Evolutionary conservation across 345 rosid genomes (phyloP).

Genomic region (Salix udensis): DNA sequence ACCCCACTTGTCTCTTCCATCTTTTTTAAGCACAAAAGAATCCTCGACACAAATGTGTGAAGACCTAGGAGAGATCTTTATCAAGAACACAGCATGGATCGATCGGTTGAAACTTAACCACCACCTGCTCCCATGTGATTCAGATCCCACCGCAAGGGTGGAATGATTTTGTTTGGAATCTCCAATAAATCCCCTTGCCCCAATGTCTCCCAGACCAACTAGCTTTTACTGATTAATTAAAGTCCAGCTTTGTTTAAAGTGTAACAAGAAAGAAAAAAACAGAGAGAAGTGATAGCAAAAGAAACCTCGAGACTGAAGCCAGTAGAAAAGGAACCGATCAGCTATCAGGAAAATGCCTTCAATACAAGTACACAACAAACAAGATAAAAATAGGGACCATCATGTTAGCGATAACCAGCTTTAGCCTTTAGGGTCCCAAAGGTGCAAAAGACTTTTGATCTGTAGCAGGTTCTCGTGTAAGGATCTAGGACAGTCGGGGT

Average conservation of each 20-base stretch:
- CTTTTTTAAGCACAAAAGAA: neutral
- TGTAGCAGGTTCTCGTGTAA: no score
- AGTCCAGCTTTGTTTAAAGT: neutral
- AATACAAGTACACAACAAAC: no score
- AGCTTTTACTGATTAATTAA: neutral
- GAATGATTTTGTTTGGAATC: constrained; percentile 19
- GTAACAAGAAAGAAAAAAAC: neutral
- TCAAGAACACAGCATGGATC: constrained; percentile 2
- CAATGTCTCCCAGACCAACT: constrained; percentile 7
- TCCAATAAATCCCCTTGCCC: neutral
- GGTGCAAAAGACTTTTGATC: no score
- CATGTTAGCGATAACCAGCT: neutral
- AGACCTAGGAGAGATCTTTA: neutral
- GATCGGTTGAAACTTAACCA: neutral
- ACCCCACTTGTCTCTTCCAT: neutral
- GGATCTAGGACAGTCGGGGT: accelerated
- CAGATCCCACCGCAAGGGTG: constrained; percentile 5
- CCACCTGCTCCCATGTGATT: constrained; percentile 5
- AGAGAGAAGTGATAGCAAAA: constrained; percentile 2
- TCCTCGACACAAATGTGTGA: neutral
- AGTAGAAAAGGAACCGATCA: neutral
- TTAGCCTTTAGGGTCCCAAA: neutral
- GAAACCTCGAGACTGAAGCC: neutral
- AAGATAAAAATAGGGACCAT: no score
- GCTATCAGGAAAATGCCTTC: neutral